Percentiles rank a stretch among this genome's conserved stretches.
These are phyloP conservation scores for Phytophthora niederhauseri DNA, from an alignment of 352 stramenopile species.

Conservation along the genomic window DNA sequence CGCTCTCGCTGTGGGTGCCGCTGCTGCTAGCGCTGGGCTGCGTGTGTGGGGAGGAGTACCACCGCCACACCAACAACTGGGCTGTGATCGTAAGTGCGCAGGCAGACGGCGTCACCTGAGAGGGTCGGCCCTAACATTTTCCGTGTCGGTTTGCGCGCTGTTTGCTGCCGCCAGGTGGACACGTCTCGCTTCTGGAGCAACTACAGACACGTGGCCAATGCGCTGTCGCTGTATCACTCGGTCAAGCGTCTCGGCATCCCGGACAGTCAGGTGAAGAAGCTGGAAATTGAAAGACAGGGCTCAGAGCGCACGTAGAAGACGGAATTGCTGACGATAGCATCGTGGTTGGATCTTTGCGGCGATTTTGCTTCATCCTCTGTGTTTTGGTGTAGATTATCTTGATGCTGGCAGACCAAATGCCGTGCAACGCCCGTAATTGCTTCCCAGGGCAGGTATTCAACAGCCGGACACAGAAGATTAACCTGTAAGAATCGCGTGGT, in stretches of 20 bases:
- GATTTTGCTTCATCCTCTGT: background rate
- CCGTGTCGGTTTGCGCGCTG: background rate
- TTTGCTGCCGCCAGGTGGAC: slow-evolving; percentile 66
- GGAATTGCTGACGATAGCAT: background rate
- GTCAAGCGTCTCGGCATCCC: slow-evolving; percentile 93
- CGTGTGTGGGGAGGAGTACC: slow-evolving; percentile 44
- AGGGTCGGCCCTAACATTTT: background rate
- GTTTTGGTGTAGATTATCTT: slow-evolving; percentile 87
- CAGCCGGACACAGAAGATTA: slow-evolving; percentile 89
- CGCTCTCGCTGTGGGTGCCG: slow-evolving; percentile 32
- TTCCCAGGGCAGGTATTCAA: slow-evolving; percentile 93
- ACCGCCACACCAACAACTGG: slow-evolving; percentile 89
- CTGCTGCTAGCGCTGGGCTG: slow-evolving; percentile 34
- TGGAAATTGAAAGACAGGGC: background rate
- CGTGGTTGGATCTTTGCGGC: background rate
- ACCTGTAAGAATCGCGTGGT: slow-evolving; percentile 49
- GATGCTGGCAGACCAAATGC: slow-evolving; percentile 97
- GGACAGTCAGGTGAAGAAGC: slow-evolving; percentile 87
- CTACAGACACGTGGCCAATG: slow-evolving; percentile 97
- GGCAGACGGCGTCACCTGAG: background rate
- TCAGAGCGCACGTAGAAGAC: background rate
- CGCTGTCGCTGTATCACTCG: slow-evolving; percentile 94
- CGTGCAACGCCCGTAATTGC: slow-evolving; percentile 92
- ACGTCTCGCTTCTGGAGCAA: slow-evolving; percentile 98
- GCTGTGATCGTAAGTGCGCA: slow-evolving; percentile 66